phyloP scores from a whole-genome alignment of 2,329 filamentous ascomycete genomes.

The Cercospora canescens region DNA sequence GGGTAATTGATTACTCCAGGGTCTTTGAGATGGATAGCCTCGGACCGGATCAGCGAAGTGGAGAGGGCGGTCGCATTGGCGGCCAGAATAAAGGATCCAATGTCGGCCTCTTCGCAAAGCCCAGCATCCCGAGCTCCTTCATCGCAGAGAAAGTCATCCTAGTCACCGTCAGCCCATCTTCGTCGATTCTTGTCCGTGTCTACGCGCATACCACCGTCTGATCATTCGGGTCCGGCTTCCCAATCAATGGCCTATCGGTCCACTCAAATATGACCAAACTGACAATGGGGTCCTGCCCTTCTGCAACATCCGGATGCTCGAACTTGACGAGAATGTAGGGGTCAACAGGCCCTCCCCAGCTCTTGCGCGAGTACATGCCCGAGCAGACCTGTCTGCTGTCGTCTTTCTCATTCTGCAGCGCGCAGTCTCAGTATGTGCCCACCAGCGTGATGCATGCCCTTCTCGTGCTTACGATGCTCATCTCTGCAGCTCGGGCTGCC shows the following conservation, averaged over 20 bases:
- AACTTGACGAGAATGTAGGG: slow-evolving; percentile 89
- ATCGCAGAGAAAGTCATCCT: slow-evolving; percentile 75
- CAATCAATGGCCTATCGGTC: slow-evolving; percentile 79
- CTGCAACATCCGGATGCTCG: slow-evolving; percentile 56
- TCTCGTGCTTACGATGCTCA: slow-evolving; percentile 33
- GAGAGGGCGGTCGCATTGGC: slow-evolving; percentile 73
- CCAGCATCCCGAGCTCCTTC: slow-evolving; percentile 66
- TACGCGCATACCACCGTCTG: slow-evolving; percentile 3
- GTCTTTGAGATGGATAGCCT: slow-evolving; percentile 79
- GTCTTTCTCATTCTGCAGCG: slow-evolving; percentile 68
- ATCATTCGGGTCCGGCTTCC: slow-evolving; percentile 58
- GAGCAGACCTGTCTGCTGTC: slow-evolving; percentile 79
- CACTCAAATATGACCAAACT: slow-evolving; percentile 94
- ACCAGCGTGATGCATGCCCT: background rate
- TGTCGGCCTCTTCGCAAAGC: slow-evolving; percentile 73
- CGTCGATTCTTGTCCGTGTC: background rate
- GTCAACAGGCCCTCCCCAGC: slow-evolving; percentile 85
- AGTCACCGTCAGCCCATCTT: slow-evolving; percentile 22
- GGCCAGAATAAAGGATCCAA: slow-evolving; percentile 81
- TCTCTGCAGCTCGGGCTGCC: slow-evolving; percentile 30
- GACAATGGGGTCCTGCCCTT: slow-evolving; percentile 70
- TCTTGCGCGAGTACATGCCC: slow-evolving; percentile 90
- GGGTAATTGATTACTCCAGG: slow-evolving; percentile 75
- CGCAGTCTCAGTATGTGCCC: slow-evolving; percentile 16
- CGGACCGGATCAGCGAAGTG: slow-evolving; percentile 70